Base-by-base conservation (phyloP, 192 early-diverging fungal species). In the Coemansia sp. region DNA sequence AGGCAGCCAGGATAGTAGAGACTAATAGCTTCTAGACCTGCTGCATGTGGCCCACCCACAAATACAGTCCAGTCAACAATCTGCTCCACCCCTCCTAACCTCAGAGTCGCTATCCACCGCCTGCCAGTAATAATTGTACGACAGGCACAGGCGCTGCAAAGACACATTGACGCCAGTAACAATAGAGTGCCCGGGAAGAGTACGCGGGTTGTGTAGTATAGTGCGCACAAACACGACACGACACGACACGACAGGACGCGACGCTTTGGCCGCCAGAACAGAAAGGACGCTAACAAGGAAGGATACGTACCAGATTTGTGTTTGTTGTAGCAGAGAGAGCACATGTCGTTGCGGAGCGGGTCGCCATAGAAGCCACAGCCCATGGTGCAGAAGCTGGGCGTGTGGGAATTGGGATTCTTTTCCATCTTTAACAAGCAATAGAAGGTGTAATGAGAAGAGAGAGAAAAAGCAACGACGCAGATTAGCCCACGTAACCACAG, bases 261-360 rank as follows among this genome's bases (percentile, higher is more conserved):
- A 4, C 39, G 20, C 20, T 49, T 49, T n/a, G n/a, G n/a, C n/a
- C n/a, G n/a, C n/a, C n/a, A n/a, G n/a, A n/a, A n/a, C n/a, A 45
- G 18, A 16, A 20, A 64, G 4, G 26, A 56, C 51, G 31, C 45
- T 37, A 48, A 43, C 21, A 60, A n/a, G n/a, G n/a, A n/a, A n/a
- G n/a, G n/a, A 33, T 49, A 68, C 75, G 34, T 84, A 82, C 79
- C 71, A 40, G 71, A 62, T 26, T 77, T 56, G 16, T 20, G 58
- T 64, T 89, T 86, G 72, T 87, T 88, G 72, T 85, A 91, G 71
- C 91, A 92, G 59, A 91, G 89, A 15, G 89, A 91, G 71, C 91
- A 92, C 79, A 91, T 81, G 64, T 88, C 82, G 74, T 89, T 87
- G 71, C 88, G 88, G 43, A 88, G 80, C 33, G 84, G 83, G 63